Conservation (phyloP, 2,329 filamentous ascomycete species). For the Camptophora hylomeconis region DNA sequence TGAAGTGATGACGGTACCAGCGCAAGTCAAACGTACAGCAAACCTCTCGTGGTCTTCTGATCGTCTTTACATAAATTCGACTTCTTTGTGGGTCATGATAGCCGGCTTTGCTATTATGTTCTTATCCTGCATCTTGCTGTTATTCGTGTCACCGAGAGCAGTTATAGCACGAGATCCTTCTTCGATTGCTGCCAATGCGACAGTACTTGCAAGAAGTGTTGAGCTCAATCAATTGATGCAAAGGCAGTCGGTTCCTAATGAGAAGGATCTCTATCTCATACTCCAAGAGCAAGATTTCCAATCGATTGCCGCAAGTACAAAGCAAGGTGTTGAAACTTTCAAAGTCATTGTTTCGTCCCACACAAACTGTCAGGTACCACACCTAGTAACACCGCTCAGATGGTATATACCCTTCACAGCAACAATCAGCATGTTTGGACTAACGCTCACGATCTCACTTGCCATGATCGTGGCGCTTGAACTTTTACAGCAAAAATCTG, state of each 20-base stretch:
- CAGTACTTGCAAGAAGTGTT: constrained; percentile 12
- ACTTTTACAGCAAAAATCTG: constrained; percentile 12
- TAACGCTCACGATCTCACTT: constrained; percentile 16
- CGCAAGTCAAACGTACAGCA: background rate
- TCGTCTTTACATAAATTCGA: constrained; percentile 4
- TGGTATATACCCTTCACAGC: constrained; percentile 15
- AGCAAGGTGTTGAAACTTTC: too few relatives aligned
- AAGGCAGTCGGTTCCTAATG: too few relatives aligned
- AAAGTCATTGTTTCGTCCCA: too few relatives aligned
- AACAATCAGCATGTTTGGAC: constrained; percentile 8
- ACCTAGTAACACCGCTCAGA: too few relatives aligned
- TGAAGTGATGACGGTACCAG: constrained; percentile 5
- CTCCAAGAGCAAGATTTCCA: too few relatives aligned
- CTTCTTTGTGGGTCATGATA: constrained; percentile 13
- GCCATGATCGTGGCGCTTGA: constrained; percentile 12
- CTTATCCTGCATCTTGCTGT: constrained; percentile 10
- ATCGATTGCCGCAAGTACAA: too few relatives aligned
- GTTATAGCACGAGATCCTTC: constrained; percentile 16
- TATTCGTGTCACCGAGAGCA: constrained; percentile 13
- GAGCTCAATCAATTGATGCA: constrained; percentile 15
- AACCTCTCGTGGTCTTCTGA: constrained; percentile 2
- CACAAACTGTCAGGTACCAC: too few relatives aligned
- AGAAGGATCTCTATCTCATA: too few relatives aligned
- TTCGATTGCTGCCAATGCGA: constrained; percentile 14
- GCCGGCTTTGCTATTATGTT: constrained; percentile 10